Evolutionary conservation across 2,329 filamentous ascomycete species (phyloP), one percentile per base, ranked within the genome.

Genomic region (Metarhizium anisopliae): DNA sequence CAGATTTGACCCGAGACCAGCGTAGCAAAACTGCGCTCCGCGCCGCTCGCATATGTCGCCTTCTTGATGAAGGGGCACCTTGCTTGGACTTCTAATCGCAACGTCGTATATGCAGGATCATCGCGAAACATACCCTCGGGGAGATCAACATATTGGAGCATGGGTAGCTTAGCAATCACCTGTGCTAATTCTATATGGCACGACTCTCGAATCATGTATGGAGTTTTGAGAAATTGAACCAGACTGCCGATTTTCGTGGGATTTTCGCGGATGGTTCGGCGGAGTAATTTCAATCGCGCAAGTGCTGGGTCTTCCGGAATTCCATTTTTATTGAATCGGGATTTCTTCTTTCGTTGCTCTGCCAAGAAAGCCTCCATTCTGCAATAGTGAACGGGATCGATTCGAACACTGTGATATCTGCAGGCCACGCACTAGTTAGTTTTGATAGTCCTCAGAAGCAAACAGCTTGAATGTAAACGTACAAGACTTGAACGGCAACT

Each of bases 361-460:
- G 89, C 83, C 40, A 96, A 82, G 63, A 87, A 77, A 57, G 89
- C 86, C 71, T 97, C 93, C 64, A 89, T 86, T 60, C 88, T 84
- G 76, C 93, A 97, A 74, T 96, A 96, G 72, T 97, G 93, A 36
- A 96, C 92, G 18, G 89, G 83, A 68, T 97, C 93, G 68, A 97
- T 94, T 58, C 92, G 89, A 61, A 97, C 85, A 75, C 90, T 92
- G 65, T 86, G 85, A 70, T 95, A 95, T 62, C 90, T 95, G 64
- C 42, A 42, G 53, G 20, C 40, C 29, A 14, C 30, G 32, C 6
- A 25, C 38, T 8, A 6, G 25, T 52, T 40, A 51, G 45, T 11
- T 30, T 14, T 8, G 18, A 14, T 29, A 16, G n/a, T 6, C 18
- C 45, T 16, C 13, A 13, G 18, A 16, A 49, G 36, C n/a, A 14